Percentiles rank a stretch among this genome's conserved stretches.
Evolutionary conservation across 2,329 filamentous ascomycete species (phyloP).

Genomic region (Pseudocercospora macadamiae): DNA sequence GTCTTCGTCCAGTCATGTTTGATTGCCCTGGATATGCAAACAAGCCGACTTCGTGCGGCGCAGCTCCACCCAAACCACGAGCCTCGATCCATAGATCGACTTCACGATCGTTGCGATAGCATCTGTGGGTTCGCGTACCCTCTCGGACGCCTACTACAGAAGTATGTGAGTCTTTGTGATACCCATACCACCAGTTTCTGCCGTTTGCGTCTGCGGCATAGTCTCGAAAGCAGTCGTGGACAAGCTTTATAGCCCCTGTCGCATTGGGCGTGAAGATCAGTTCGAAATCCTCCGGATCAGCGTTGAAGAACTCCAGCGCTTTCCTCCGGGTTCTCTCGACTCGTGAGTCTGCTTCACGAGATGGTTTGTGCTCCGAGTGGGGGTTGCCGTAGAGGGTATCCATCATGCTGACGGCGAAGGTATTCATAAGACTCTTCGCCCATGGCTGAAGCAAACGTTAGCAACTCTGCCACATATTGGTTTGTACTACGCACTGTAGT

Average conservation of each 20-base stretch:
- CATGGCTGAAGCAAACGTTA: conserved; percentile 7
- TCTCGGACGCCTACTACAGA: conserved; percentile 79
- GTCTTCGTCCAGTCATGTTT: conserved; percentile 80
- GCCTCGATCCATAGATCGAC: conserved; percentile 67
- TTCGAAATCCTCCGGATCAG: conserved; percentile 78
- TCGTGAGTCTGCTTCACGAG: conserved; percentile 71
- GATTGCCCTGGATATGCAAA: conserved; percentile 90
- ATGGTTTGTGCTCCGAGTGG: conserved; percentile 81
- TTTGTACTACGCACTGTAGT: conserved; percentile 57
- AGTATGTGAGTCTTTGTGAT: conserved; percentile 82
- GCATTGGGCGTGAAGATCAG: conserved; percentile 89
- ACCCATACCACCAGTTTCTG: conserved; percentile 54
- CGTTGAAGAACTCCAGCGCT: conserved; percentile 77
- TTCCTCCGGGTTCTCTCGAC: conserved; percentile 76
- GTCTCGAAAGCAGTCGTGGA: conserved; percentile 74
- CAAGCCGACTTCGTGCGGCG: conserved; percentile 41
- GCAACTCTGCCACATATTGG: neutral
- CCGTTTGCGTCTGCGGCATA: conserved; percentile 38
- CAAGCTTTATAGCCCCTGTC: conserved; percentile 84
- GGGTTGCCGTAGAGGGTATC: conserved; percentile 83
- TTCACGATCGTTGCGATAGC: conserved; percentile 64
- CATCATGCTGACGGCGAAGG: conserved; percentile 75
- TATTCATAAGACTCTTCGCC: conserved; percentile 72
- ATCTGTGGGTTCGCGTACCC: conserved; percentile 66
- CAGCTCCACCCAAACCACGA: conserved; percentile 35